phyloP scores from a whole-genome alignment of 164 flowering plant species.

The Piper longum region DNA sequence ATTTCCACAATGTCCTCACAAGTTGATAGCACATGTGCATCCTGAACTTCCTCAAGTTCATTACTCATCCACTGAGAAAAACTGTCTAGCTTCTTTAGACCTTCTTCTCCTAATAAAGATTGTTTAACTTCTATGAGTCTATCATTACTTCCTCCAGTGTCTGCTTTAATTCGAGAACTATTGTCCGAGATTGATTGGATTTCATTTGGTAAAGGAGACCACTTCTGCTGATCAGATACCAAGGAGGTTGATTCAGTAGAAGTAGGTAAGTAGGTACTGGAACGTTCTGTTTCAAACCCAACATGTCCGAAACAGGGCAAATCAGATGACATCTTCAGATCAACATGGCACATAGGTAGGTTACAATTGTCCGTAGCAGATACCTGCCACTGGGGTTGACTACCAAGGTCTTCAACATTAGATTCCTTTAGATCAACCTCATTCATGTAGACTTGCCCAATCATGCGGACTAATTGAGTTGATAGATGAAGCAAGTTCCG shows the following conservation, averaged over 20 bases:
- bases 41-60: conserved; percentile 57
- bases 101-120: conserved; percentile 18
- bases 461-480: conserved; percentile 13
- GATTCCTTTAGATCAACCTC: conserved; percentile 24
- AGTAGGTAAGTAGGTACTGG: conserved; percentile 7
- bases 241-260: conserved; percentile 7
- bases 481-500: conserved; percentile 20
- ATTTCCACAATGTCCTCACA: conserved; percentile 32
- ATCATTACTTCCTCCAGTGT: conserved; percentile 9
- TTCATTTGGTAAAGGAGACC: conserved; percentile 15
- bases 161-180: conserved; percentile 12
- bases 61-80: conserved; percentile 61
- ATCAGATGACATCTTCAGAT: conserved; percentile 25
- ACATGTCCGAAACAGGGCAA: conserved; percentile 13
- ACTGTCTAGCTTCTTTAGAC: conserved; percentile 56
- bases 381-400: conserved; percentile 26
- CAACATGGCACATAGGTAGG: conserved; percentile 27
- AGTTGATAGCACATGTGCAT: conserved; percentile 32
- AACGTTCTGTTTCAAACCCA: conserved; percentile 12
- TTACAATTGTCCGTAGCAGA: conserved; percentile 21
- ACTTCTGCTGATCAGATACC: conserved; percentile 14
- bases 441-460: conserved; percentile 24
- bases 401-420: conserved; percentile 11
- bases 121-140: conserved; percentile 13
- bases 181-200: conserved; percentile 15